Evolutionary conservation across 768 basidiomycete genomes (phyloP), one percentile per base, ranked within the genome.

Genomic region (Auriscalpium vulgare): DNA sequence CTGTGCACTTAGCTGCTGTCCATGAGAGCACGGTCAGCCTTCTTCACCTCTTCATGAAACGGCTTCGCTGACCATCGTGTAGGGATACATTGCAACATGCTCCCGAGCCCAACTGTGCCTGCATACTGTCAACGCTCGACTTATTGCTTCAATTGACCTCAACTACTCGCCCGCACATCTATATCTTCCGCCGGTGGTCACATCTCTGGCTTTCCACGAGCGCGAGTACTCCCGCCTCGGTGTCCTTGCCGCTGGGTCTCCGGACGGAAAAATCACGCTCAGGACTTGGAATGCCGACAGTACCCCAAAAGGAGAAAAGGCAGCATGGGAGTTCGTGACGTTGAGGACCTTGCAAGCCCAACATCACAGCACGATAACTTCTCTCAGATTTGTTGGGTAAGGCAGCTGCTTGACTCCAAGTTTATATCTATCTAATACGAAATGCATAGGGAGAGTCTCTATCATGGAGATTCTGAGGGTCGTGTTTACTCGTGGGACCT

Each of bases 61-160:
- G 19, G 49, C 16, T 8, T 36, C 10, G 57, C 29, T 56, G 17
- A 46, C 47, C 10, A 17, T 21, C 36, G 36, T 49, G 8, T 59
- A 95, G 92, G 94, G 94, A 10, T 86, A 90, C 67, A 85, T 95
- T 53, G 91, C 91, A 0, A 84, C 91, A 0, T 92, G 90, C 60
- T 94, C 93, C 2, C 69, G 75, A 23, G 69, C 77, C 1, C 81
- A 81, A 53, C 69, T 97, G 14, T 87, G 82, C 67, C 70, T 95
- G 14, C 91, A 93, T 68, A 95, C 91, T 0, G 78, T 95, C 71
- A 95, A 95, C 64, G 93, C 81, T 0, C 79, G 87, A 16, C 83
- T 80, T 0, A 90, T 97, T 59, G 84, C 84, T 0, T 78, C 75
- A 11, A 67, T 92, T 37, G 85, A 91, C 59, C 73, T 91, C 1